Evolutionary conservation across 2,329 filamentous ascomycete species (phyloP), one percentile per base, ranked within the genome.

Genomic region (Cladosporium sp.): DNA sequence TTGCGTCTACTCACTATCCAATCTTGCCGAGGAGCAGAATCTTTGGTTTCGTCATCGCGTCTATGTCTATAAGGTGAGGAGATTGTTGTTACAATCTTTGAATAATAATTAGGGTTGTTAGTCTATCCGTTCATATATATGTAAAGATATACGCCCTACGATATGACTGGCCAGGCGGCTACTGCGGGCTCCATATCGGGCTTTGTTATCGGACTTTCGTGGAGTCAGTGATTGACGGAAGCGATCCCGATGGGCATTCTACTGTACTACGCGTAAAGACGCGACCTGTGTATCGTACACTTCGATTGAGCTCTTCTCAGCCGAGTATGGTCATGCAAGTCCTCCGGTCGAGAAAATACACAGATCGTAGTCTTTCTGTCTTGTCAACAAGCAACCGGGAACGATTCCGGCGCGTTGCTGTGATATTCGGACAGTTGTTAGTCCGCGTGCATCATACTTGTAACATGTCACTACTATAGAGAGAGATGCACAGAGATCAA

Each of bases 21-120:
- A 90, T 84, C 38, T 77, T 68, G 50, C 87, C 87, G 15, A 90
- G 75, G 42, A 87, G 78, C 7, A 89, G 78, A 51, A 87, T 81
- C 67, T 84, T 86, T 39, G 82, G 80, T 66, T 79, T 84, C 22
- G 59, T 63, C 72, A 76, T 76, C 17, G 69, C 55, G 60, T 60
- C 37, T 42, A 2, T 37, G 34, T 19, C 15, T 15, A 5, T 40
- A n/a, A 9, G 3, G 2, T 9, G 19, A 30, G 14, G 28, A 36
- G 8, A 17, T 34, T 17, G 3, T 7, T 34, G 8, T 6, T 11
- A 5, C n/a, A 4, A 17, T 2, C 7, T 4, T 49, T 17, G n/a
- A 14, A 15, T 12, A 2, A 2, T 11, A 20, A 17, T 49, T 9
- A n/a, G 8, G 12, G 15, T 40, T 39, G 17, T 8, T 14, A 40